Base-by-base conservation (phyloP, 805 yeast species). In the Suhomyces sp. region DNA sequence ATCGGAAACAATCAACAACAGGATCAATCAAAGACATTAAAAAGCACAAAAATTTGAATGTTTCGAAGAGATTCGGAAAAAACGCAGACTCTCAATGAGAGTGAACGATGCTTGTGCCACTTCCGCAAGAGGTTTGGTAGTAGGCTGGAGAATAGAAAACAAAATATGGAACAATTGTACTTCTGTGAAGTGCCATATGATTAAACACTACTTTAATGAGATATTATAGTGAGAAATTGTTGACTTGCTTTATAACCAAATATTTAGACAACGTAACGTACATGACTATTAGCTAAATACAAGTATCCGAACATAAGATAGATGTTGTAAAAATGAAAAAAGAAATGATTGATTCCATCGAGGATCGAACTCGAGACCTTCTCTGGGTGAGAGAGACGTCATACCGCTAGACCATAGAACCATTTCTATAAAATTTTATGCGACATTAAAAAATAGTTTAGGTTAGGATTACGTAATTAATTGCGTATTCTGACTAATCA, bases 281-380 rank as follows among this genome's bases (percentile, higher is more conserved):
- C n/a, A n/a, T n/a, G n/a, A n/a, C n/a, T n/a, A n/a, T n/a, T n/a
- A n/a, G n/a, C n/a, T n/a, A n/a, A n/a, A n/a, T n/a, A n/a, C n/a
- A n/a, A n/a, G n/a, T n/a, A n/a, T n/a, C n/a, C n/a, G n/a, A n/a
- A n/a, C n/a, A n/a, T n/a, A n/a, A n/a, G n/a, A n/a, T n/a, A n/a
- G n/a, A n/a, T n/a, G n/a, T n/a, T n/a, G n/a, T 9, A 22, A 33
- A 28, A 24, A 18, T 19, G 12, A 25, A 27, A 34, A 33, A 30
- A 10, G 32, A 29, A 37, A 37, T 9, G 33, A 8, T 14, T 44
- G 48, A 39, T 40, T 37, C 48, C 48, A 44, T 30, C 47, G 48
- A 44, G 48, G 48, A 44, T 44, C 48, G 48, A 44, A 44, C 48
- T 44, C 48, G 47, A 36, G 48, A 40, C 46, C 48, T 44, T 44